Percentiles rank a stretch among this genome's conserved stretches.
Evolutionary conservation across 768 basidiomycete species (phyloP).

Genomic region (Mycena galericulata): DNA sequence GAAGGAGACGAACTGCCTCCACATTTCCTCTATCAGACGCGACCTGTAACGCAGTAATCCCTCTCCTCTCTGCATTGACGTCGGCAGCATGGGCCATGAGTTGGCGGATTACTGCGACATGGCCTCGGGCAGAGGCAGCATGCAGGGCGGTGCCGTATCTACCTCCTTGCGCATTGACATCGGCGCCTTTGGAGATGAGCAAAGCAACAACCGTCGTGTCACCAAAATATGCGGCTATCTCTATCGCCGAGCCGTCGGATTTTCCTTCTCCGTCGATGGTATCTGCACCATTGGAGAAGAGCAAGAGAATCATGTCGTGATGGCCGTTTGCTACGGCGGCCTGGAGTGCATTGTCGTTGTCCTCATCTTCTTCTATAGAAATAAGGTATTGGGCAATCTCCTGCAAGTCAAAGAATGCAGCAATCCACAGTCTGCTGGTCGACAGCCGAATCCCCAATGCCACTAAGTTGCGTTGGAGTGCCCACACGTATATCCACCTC

Average conservation of each 20-base stretch:
- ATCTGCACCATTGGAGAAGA: too few relatives aligned
- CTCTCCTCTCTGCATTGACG: too few relatives aligned
- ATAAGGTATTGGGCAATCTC: not conserved
- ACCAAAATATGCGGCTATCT: not conserved
- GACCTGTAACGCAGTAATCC: too few relatives aligned
- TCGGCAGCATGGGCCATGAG: not conserved
- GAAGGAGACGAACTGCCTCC: too few relatives aligned
- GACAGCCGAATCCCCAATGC: not conserved
- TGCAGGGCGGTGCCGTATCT: not conserved
- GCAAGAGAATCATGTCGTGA: too few relatives aligned
- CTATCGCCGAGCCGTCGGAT: not conserved
- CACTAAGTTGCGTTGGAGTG: not conserved
- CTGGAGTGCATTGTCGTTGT: too few relatives aligned
- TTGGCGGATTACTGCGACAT: not conserved
- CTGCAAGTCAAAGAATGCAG: not conserved
- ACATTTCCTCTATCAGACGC: too few relatives aligned
- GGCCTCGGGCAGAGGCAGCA: not conserved
- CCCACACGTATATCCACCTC: too few relatives aligned
- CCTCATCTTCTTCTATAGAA: too few relatives aligned
- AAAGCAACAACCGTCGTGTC: not conserved
- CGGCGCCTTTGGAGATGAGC: not conserved
- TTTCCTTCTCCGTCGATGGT: too few relatives aligned
- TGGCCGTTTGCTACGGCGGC: too few relatives aligned
- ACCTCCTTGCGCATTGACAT: not conserved
- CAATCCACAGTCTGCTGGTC: not conserved